phyloP scores from a whole-genome alignment of 495 filamentous ascomycete genomes.

The Sordaria brevicollis region DNA sequence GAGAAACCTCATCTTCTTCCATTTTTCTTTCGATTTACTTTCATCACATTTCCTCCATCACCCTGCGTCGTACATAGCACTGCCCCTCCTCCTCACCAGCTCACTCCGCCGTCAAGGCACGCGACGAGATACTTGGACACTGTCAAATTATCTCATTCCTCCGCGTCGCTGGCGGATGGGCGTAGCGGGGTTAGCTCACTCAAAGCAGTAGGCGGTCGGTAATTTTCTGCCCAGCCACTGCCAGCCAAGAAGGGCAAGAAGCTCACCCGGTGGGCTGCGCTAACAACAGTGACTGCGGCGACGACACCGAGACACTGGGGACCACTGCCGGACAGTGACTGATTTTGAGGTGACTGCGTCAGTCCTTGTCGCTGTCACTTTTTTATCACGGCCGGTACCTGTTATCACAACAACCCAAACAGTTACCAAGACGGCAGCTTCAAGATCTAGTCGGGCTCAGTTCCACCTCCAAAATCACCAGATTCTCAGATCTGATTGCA shows the following conservation, averaged over 20 bases:
- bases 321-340: background rate
- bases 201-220: constrained; percentile 24
- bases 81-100: background rate
- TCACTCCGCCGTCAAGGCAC: background rate
- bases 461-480: background rate
- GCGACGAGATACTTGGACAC: background rate
- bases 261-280: background rate
- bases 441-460: background rate
- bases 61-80: background rate
- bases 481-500: background rate
- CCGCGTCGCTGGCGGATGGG: background rate
- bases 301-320: background rate
- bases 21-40: background rate
- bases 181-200: constrained; percentile 6
- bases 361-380: background rate
- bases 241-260: constrained; percentile 2
- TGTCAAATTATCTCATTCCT: constrained; percentile 7
- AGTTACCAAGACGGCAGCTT: background rate
- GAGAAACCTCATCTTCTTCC: background rate
- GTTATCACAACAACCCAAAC: background rate
- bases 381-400: background rate
- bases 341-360: background rate
- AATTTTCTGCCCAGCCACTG: constrained; percentile 3
- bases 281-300: background rate
- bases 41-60: background rate